phyloP scores from a whole-genome alignment of 257 asterid species.

The Fraxinus pennsylvanica region DNA sequence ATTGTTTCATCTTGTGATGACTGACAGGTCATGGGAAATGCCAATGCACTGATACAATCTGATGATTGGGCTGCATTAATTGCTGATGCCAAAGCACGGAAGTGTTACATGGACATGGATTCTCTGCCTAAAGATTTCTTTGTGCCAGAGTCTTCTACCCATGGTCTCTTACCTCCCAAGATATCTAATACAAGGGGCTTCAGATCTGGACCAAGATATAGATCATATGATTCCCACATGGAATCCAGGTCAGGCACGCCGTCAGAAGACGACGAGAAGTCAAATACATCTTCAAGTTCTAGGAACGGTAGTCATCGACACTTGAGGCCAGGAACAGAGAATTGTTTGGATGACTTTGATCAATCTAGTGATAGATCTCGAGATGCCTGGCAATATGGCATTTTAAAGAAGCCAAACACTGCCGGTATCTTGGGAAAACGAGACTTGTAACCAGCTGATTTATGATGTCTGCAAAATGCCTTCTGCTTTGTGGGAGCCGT shows the following conservation, averaged over 20 bases:
- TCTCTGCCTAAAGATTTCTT: conserved; percentile 84
- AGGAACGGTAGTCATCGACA: conserved; percentile 71
- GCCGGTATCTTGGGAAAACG: conserved; percentile 52
- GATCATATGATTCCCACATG: conserved; percentile 69
- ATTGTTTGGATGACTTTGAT: conserved; percentile 61
- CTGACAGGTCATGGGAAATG: conserved; percentile 94
- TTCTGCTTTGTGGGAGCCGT: conserved; percentile 21
- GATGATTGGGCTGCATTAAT: conserved; percentile 96
- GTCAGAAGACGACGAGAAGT: conserved; percentile 89
- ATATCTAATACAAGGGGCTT: conserved; percentile 56
- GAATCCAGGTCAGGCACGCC: conserved; percentile 92
- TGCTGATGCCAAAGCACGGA: conserved; percentile 81
- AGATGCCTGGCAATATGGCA: conserved; percentile 68
- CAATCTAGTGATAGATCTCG: conserved; percentile 68
- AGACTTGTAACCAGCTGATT: conserved; percentile 43
- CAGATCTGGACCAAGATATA: conserved; percentile 71
- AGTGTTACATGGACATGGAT: conserved; percentile 88
- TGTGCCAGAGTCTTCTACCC: conserved; percentile 47
- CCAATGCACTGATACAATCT: conserved; percentile 70
- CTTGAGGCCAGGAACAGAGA: conserved; percentile 57
- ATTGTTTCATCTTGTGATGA: conserved; percentile 20
- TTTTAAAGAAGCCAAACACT: conserved; percentile 52
- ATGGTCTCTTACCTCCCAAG: conserved; percentile 50
- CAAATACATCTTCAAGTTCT: conserved; percentile 38
- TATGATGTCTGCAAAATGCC: conserved; percentile 12